Conservation (phyloP, 768 basidiomycete species). For the Pleurotus salmoneostramineus region DNA sequence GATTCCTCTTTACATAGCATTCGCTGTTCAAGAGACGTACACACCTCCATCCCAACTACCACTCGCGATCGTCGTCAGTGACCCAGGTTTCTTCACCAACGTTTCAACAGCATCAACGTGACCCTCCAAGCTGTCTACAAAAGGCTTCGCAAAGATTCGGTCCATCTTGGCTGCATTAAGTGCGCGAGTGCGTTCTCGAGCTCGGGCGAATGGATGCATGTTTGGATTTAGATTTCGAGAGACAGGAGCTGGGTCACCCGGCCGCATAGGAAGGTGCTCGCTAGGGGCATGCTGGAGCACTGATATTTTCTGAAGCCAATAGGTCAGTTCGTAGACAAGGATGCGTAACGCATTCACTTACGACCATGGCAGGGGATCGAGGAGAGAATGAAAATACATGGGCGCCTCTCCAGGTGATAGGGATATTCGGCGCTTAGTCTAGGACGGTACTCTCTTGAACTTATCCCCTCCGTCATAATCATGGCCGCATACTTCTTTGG, state of each 20-base stretch:
- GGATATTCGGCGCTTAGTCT: background rate
- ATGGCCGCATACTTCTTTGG: constrained; percentile 94
- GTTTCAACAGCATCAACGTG: constrained; percentile 94
- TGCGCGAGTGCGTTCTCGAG: constrained; percentile 90
- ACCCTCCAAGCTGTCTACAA: constrained; percentile 85
- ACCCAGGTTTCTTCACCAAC: constrained; percentile 66
- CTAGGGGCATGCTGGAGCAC: constrained; percentile 83
- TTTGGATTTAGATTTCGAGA: constrained; percentile 91
- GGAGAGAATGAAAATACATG: background rate
- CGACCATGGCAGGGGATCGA: background rate
- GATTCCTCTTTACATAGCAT: background rate
- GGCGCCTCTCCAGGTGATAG: background rate
- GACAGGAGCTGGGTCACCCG: constrained; percentile 82
- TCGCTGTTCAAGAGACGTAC: constrained; percentile 21
- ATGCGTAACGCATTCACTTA: background rate
- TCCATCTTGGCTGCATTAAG: constrained; percentile 97
- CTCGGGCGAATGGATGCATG: constrained; percentile 93
- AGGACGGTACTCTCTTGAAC: background rate
- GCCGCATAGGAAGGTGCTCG: constrained; percentile 65
- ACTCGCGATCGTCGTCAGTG: constrained; percentile 78
- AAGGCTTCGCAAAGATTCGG: constrained; percentile 96
- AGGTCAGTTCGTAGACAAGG: background rate
- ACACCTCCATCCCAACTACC: constrained; percentile 95
- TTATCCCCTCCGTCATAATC: background rate
- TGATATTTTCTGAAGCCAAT: constrained; percentile 68